Percentiles rank a stretch among this genome's conserved stretches.
Conservation (phyloP, 2,329 filamentous ascomycete species). For the Trichoderma simmonsii region DNA sequence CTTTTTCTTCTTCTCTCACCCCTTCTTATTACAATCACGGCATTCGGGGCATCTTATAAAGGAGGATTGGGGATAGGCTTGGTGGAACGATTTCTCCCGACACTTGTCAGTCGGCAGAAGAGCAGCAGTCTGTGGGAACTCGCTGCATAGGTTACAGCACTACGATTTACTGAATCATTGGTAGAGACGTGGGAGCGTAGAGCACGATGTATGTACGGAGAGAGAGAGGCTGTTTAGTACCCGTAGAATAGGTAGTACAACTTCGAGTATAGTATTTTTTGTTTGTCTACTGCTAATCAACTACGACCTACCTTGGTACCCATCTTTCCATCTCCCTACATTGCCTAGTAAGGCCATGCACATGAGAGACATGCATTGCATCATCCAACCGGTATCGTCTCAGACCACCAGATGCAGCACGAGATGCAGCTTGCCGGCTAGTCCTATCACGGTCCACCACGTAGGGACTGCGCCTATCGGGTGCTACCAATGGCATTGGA, state of each 20-base stretch:
- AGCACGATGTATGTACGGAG: background rate
- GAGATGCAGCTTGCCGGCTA: background rate
- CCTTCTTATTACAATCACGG: background rate
- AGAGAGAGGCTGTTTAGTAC: background rate
- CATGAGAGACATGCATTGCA: background rate
- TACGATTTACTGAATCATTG: background rate
- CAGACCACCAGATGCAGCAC: background rate
- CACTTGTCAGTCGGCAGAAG: background rate
- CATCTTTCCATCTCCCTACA: background rate
- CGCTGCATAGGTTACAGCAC: background rate
- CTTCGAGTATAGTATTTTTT: background rate
- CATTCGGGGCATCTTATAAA: background rate
- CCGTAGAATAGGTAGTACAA: background rate
- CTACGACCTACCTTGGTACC: background rate
- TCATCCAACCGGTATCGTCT: background rate
- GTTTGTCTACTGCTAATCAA: background rate
- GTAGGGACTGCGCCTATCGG: background rate
- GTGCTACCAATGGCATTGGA: background rate
- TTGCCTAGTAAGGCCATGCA: background rate
- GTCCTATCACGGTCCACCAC: slow-evolving; percentile 11
- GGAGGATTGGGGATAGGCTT: background rate
- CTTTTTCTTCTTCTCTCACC: background rate
- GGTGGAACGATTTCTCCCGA: background rate
- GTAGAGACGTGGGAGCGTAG: background rate
- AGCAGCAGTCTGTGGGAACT: background rate